Base-by-base conservation (phyloP, 2,329 filamentous ascomycete genomes). In the Nemania serpens region DNA sequence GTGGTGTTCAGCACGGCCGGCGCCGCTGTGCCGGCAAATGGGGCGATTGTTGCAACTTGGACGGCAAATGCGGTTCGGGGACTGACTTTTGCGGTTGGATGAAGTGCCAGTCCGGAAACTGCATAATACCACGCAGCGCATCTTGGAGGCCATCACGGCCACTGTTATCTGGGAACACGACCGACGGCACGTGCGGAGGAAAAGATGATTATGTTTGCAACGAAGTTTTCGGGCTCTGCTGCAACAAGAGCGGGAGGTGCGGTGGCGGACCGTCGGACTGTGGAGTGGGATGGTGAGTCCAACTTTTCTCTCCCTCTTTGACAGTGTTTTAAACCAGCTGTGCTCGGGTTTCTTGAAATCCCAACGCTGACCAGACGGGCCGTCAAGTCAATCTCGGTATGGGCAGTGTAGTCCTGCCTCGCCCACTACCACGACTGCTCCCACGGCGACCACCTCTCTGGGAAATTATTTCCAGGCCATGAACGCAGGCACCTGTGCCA, bases 21-120 rank as follows among this genome's bases (percentile, higher is more conserved):
- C 37, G 29, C 29, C 47, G 29, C 17, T 50, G 47, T 37, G 47
- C 47, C 17, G 47, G 47, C n/a, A 37, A 18, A 36, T 50, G 47
- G 33, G 47, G 47, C 17, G 47, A 50, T 12, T 50, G 47, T 20
- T 50, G 47, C 47, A 50, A 39, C 47, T 13, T 20, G 47, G 47
- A 50, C 29, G 47, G 47, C 25, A 36, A 39, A 39, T 50, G 47
- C 33, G 47, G 47, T 37, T 37, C 47, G 10, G 47, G 33, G 25
- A 15, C 47, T 6, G 47, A 3, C 29, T 50, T 50, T 50, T 50
- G 33, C 47, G 47, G 47, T 2, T 50, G 29, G 29, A 15, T 5
- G 29, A 50, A 50, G 29, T 50, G 47, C 10, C 34, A 50, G 17
- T 20, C 29, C 34, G 47, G 47, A 37, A 50, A 50, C 17, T 39